Evolutionary conservation across 148 eudicot species (phyloP), one percentile per base, ranked within the genome.

Genomic region (Mesembryanthemum crystallinum): DNA sequence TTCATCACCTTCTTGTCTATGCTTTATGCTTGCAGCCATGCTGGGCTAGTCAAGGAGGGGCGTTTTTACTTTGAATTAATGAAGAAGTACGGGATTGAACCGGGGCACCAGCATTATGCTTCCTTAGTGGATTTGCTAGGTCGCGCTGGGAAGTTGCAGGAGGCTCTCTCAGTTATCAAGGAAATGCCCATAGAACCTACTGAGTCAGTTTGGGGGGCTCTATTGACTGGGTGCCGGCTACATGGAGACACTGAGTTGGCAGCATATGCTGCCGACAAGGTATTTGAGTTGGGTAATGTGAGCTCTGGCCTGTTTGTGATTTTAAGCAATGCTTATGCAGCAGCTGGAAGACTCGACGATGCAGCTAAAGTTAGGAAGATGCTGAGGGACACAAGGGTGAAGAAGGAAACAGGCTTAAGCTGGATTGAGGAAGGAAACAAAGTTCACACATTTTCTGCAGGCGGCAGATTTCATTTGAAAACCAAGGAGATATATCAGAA

Each of bases 181-280:
- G 84, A 83, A 52, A 94, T 90, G 97, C 97, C 95, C 10, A 87
- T 90, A 47, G 77, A 82, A 47, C 97, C 97, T 47, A 90, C 95
- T 3, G 98, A 94, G 64, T 89, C 89, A 21, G 91, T 94, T 21
- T 91, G 98, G 98, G 91, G 91, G 49, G 98, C 97, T 75, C 79
- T 94, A 12, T 73, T 94, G 69, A 94, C 95, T 5, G 93, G 95
- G 6, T 89, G 97, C 65, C 84, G 94, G 54, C 73, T 86, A 25
- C 97, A 88, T 27, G 69, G 77, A 25, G 78, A 93, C 47, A 84
- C 92, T 25, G 92, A 93, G 63, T 76, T 93, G 76, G 97, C 98
- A 27, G 87, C 89, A 49, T 91, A 92, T 77, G 94, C 89, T 39
- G 98, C 98, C 17, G 91, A 93, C 77, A 83, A 82, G 79, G 90